phyloP scores from a whole-genome alignment of 306 rosid species.

The Alnus glutinosa region DNA sequence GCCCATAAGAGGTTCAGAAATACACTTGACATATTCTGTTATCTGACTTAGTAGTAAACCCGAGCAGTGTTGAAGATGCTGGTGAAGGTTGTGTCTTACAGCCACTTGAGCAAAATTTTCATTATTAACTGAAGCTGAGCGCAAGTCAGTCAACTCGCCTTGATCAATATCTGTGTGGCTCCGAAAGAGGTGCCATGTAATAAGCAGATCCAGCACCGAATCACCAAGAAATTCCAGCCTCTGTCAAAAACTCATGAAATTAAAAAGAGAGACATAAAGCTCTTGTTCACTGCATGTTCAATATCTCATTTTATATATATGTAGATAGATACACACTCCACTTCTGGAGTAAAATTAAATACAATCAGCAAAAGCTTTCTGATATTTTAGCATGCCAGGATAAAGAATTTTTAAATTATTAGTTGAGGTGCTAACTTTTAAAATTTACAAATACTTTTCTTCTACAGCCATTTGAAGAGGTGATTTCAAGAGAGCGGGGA shows the following conservation, averaged over 20 bases:
- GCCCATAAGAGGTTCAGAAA: slow-evolving; percentile 43
- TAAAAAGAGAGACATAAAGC: slow-evolving; percentile 19
- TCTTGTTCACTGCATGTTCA: slow-evolving; percentile 14
- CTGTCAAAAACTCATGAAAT: slow-evolving; percentile 52
- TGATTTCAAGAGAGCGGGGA: neutral
- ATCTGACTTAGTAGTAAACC: slow-evolving; percentile 63
- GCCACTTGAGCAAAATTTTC: slow-evolving; percentile 87
- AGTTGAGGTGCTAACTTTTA: neutral
- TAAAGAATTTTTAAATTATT: neutral
- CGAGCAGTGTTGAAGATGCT: slow-evolving; percentile 75
- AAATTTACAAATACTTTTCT: neutral
- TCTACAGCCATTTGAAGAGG: neutral
- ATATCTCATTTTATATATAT: slow-evolving; percentile 3
- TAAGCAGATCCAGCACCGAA: slow-evolving; percentile 85
- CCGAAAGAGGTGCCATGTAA: slow-evolving; percentile 79
- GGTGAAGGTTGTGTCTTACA: slow-evolving; percentile 65
- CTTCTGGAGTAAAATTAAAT: neutral
- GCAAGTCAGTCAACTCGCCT: slow-evolving; percentile 92
- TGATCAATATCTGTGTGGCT: slow-evolving; percentile 66
- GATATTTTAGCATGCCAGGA: neutral
- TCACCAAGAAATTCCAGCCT: slow-evolving; percentile 97
- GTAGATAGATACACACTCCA: too few species aligned
- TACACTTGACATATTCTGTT: slow-evolving; percentile 59
- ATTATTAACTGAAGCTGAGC: slow-evolving; percentile 89
- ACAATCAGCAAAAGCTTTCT: neutral